Evolutionary conservation across 495 filamentous ascomycete species (phyloP).

Genomic region (Podospora anserina): DNA sequence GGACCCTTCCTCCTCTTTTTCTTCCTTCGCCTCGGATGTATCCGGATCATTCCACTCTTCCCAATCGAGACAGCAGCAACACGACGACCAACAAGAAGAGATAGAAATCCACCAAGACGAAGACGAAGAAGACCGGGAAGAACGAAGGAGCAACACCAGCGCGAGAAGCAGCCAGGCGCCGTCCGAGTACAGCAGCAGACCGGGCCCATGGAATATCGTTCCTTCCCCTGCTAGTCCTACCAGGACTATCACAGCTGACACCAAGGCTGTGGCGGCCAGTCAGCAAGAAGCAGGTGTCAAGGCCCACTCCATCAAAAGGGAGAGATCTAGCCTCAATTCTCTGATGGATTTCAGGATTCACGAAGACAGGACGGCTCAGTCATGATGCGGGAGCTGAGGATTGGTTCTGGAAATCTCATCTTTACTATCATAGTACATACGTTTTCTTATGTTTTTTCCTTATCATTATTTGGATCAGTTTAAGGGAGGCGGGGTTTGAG

Average conservation of each 20-base stretch:
- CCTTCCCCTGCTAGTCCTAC: background rate
- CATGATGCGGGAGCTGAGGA: background rate
- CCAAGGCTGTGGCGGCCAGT: background rate
- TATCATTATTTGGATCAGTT: background rate
- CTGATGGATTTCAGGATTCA: slow-evolving; percentile 26
- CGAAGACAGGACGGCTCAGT: slow-evolving; percentile 24
- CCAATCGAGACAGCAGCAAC: background rate
- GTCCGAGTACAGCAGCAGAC: slow-evolving; percentile 33
- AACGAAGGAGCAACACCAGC: background rate
- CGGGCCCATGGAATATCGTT: slow-evolving; percentile 17
- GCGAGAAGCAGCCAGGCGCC: slow-evolving; percentile 29
- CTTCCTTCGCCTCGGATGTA: background rate
- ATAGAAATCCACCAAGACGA: slow-evolving; percentile 6
- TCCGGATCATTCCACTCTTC: background rate
- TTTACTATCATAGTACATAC: background rate
- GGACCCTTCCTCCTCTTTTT: slow-evolving; percentile 29
- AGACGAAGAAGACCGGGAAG: slow-evolving; percentile 11
- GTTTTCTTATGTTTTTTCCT: background rate
- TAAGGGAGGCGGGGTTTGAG: background rate
- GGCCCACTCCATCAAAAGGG: background rate
- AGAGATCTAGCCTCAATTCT: background rate
- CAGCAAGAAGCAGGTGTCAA: slow-evolving; percentile 7
- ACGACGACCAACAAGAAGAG: background rate
- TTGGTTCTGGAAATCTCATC: background rate
- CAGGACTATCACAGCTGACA: background rate